Conservation (phyloP, 2,329 filamentous ascomycete species). For the Trichoderma afroharzianum region DNA sequence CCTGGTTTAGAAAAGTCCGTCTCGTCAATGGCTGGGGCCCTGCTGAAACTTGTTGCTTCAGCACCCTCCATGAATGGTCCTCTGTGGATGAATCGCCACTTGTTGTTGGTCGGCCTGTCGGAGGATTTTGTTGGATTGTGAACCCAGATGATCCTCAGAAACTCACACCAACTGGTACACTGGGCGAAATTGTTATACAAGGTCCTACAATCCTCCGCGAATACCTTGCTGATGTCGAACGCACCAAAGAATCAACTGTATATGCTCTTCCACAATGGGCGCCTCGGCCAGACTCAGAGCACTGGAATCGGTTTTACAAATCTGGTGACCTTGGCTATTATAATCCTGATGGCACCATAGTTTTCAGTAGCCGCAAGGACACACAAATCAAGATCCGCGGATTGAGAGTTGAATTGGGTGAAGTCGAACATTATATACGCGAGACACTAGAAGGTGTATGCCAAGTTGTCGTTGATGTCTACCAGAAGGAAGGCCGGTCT, state of each 20-base stretch:
- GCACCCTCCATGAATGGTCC: background rate
- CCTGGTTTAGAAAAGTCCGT: conserved; percentile 26
- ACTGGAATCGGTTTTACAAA: conserved; percentile 34
- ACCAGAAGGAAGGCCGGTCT: background rate
- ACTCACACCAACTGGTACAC: conserved; percentile 22
- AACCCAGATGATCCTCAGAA: conserved; percentile 21
- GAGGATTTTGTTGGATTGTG: conserved; percentile 23
- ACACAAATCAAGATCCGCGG: conserved; percentile 55
- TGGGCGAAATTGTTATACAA: conserved; percentile 35
- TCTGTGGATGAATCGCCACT: background rate
- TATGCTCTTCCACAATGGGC: background rate
- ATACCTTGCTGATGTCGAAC: conserved; percentile 39
- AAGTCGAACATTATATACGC: conserved; percentile 20
- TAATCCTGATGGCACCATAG: conserved; percentile 35
- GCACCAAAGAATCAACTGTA: conserved; percentile 44
- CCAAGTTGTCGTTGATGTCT: conserved; percentile 5
- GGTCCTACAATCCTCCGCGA: conserved; percentile 46
- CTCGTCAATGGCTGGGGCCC: conserved; percentile 41
- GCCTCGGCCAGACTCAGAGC: background rate
- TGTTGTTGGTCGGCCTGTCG: conserved; percentile 10
- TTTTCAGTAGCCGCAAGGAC: conserved; percentile 50
- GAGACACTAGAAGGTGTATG: background rate
- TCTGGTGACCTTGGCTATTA: conserved; percentile 45
- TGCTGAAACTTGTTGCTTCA: conserved; percentile 36
- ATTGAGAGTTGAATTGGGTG: conserved; percentile 45